Percentiles rank a stretch among this genome's conserved stretches.
These are phyloP conservation scores for Solidago caesia DNA, from an alignment of 129 eudicot species.

Conservation along the genomic window DNA sequence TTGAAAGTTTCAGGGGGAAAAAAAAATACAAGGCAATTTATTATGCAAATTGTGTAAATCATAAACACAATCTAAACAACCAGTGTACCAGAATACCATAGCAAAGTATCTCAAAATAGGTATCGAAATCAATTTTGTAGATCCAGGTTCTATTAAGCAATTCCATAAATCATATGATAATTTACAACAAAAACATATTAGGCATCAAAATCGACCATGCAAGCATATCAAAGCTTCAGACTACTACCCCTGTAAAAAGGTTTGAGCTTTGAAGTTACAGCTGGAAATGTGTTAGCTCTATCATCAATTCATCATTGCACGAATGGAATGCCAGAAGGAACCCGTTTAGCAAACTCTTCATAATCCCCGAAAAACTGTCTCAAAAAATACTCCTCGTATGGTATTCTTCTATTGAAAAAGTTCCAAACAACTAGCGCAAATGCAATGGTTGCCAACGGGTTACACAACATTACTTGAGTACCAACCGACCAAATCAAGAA, in stretches of 20 bases:
- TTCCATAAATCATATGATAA: background rate
- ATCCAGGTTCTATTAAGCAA: background rate
- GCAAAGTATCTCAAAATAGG: background rate
- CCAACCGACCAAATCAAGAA: conserved; percentile 85
- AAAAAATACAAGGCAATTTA: background rate
- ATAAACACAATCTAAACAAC: background rate
- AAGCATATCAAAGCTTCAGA: conserved; percentile 17
- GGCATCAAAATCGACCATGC: conserved; percentile 6
- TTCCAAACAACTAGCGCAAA: conserved; percentile 66
- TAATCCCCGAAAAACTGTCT: conserved; percentile 70
- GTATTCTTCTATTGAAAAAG: conserved; percentile 60
- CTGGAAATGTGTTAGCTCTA: background rate
- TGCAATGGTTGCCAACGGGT: conserved; percentile 59
- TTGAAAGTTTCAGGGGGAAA: background rate
- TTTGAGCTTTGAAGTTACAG: background rate
- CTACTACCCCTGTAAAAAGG: background rate
- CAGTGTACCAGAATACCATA: background rate
- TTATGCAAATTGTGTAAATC: conserved; percentile 12
- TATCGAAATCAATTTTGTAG: background rate
- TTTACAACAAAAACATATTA: conserved; percentile 15
- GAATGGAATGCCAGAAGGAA: conserved; percentile 85
- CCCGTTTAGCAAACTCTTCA: conserved; percentile 54
- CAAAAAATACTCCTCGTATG: conserved; percentile 81
- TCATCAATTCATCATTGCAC: conserved; percentile 51
- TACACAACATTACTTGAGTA: conserved; percentile 83